These are phyloP conservation scores for Pelargonium citronellum DNA, from an alignment of 441 rosid genomes.

Conservation along the genomic window DNA sequence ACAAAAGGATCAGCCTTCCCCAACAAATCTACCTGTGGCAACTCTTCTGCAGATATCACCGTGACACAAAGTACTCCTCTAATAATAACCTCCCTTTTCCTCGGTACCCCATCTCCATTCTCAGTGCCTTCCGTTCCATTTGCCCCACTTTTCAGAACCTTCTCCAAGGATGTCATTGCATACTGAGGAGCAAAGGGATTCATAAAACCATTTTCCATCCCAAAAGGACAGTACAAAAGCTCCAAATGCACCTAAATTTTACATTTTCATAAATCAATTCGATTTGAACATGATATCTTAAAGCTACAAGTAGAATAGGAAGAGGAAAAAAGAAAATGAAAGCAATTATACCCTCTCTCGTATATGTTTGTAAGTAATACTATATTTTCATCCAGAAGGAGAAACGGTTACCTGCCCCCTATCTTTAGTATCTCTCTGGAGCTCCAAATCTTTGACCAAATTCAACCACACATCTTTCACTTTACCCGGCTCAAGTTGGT, in stretches of 20 bases:
- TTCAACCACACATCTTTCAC: conserved; percentile 84
- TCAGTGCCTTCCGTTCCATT: conserved; percentile 39
- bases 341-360: background rate
- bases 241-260: conserved; percentile 25
- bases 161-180: conserved; percentile 28
- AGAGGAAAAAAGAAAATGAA: background rate
- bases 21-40: conserved; percentile 73
- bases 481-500: conserved; percentile 76
- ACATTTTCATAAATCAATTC: background rate
- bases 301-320: background rate
- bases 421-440: conserved; percentile 84
- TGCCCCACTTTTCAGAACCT: conserved; percentile 29
- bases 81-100: conserved; percentile 59
- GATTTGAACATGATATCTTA: background rate
- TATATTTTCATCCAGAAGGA: background rate
- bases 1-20: conserved; percentile 95
- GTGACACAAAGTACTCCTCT: conserved; percentile 85
- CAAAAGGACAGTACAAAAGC: conserved; percentile 25
- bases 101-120: conserved; percentile 37
- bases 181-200: conserved; percentile 20
- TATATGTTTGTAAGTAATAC: background rate
- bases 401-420: conserved; percentile 61
- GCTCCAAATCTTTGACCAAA: conserved; percentile 73
- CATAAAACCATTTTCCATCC: conserved; percentile 20
- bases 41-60: conserved; percentile 79